phyloP scores from a whole-genome alignment of 176 grass and related monocot species.

The Hyparrhenia diplandra region DNA sequence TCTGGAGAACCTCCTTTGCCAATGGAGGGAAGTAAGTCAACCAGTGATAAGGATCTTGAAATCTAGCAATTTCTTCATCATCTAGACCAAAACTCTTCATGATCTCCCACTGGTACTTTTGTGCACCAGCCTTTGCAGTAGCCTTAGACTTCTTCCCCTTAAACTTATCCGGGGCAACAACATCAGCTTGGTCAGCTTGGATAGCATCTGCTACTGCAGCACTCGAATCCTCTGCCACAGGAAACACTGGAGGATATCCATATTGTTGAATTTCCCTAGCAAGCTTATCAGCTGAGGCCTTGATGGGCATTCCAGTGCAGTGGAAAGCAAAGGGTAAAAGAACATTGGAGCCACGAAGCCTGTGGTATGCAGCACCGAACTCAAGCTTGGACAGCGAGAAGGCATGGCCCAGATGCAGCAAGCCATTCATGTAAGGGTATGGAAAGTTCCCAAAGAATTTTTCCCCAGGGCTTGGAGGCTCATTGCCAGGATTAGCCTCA shows the following conservation, averaged over 20 bases:
- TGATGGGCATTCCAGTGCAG: neutral
- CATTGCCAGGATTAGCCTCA: neutral
- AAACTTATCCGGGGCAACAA: conserved; percentile 50
- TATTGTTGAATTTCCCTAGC: neutral
- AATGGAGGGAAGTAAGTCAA: conserved; percentile 56
- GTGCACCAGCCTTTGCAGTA: conserved; percentile 44
- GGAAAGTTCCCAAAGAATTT: neutral
- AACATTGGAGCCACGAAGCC: neutral
- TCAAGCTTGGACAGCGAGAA: neutral
- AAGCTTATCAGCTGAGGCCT: neutral
- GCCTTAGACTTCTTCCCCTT: conserved; percentile 75
- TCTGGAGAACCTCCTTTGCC: conserved; percentile 53
- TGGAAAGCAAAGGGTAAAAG: neutral
- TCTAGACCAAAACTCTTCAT: conserved; percentile 57
- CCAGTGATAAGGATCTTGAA: conserved; percentile 73
- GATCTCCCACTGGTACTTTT: conserved; percentile 76
- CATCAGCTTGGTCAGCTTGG: neutral
- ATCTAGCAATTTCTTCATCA: conserved; percentile 59
- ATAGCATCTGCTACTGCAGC: neutral
- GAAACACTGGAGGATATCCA: neutral
- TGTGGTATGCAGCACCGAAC: neutral
- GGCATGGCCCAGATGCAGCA: neutral
- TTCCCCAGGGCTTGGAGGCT: neutral
- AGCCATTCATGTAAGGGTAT: neutral
- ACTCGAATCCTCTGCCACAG: neutral